Base-by-base conservation (phyloP, 495 filamentous ascomycete genomes). In the Xylaria curta region DNA sequence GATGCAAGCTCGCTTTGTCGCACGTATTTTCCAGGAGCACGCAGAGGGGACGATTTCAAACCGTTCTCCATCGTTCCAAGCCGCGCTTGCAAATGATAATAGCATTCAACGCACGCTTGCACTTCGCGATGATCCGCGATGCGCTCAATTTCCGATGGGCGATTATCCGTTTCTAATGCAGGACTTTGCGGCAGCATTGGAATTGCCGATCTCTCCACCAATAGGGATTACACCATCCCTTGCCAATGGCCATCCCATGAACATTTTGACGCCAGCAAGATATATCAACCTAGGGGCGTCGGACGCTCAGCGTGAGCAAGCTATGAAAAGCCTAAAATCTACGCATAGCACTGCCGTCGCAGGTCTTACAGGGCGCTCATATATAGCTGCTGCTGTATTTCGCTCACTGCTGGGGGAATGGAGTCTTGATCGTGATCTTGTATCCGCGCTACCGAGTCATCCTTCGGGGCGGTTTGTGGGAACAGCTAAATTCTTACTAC, bases 91-190 rank as follows among this genome's bases (percentile, higher is more conserved):
- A 9, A 70, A 75, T n/a, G 87, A 88, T 68, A 77, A 73, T 13
- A 84, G 81, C 1, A 82, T 88, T 66, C 73, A 82, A 31, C 74
- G 79, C 4, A 86, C 84, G 9, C 66, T 89, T 24, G 66, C 67
- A 8, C 79, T 88, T 0, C 81, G 86, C 28, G 73, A 76, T 17
- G 78, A 85, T 71, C 80, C 72, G 3, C 78, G 76, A 53, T 80
- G 66, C 76, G 91, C 89, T 0, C 92, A 95, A 72, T 95, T 92
- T 70, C 93, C 92, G 31, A 93, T 94, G 88, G 89, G 88, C 26
- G 94, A 97, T 78, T 95, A 95, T 78, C 79, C 92, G 19, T 94
- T 90, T 61, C 79, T 94, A 3, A 91, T 97, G 87, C 91, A 95
- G 74, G 86, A 89, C 7, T 89, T 94, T 69, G 84, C 91, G 8